Base-by-base conservation (phyloP, 2,329 filamentous ascomycete species). In the Cryphonectria naterciae region DNA sequence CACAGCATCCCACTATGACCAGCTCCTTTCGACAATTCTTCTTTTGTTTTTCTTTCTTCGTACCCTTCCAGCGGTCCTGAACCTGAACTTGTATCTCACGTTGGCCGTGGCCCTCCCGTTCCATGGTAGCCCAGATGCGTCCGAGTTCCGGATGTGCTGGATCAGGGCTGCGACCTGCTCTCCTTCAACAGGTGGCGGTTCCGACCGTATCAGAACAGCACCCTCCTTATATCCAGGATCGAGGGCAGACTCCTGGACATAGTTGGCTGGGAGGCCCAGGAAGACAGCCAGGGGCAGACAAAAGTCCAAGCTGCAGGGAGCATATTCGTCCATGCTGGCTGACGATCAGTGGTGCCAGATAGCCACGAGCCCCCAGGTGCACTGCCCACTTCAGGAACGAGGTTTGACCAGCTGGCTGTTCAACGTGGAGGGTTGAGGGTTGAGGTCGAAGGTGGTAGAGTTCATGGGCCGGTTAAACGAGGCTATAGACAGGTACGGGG, bases 221-320 rank as follows among this genome's bases (percentile, higher is more conserved):
- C 85, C 83, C 71, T 88, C 87, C 76, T 87, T 85, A 56, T 92
- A 84, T 67, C 85, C 85, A 63, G 83, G 83, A 74, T 86, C 81
- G 65, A 83, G 75, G 68, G 81, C 77, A 71, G 83, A 80, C 74
- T 83, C 78, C 74, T 84, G 75, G 37, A 78, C 76, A 80, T 76
- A 75, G 78, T 78, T 78, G 82, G 79, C 73, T 6, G 78, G 85
- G 46, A 98, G 86, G 17, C 95, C 96, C 52, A 94, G 94, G 46
- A 97, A 87, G 63, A 97, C 85, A 73, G 98, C 83, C 70, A 97
- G 87, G 49, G 95, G 95, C 76, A 97, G 87, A 82, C 96, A 97
- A 82, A 96, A 94, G 79, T 91, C 89, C 80, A 97, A 85, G 83
- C 95, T 97, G 81, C 91, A 92, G 71, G 83, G 80, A 68, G 93